Percentiles rank a stretch among this genome's conserved stretches.
phyloP scores from a whole-genome alignment of 352 stramenopile genomes.

The Thalassiosira mediterranea region DNA sequence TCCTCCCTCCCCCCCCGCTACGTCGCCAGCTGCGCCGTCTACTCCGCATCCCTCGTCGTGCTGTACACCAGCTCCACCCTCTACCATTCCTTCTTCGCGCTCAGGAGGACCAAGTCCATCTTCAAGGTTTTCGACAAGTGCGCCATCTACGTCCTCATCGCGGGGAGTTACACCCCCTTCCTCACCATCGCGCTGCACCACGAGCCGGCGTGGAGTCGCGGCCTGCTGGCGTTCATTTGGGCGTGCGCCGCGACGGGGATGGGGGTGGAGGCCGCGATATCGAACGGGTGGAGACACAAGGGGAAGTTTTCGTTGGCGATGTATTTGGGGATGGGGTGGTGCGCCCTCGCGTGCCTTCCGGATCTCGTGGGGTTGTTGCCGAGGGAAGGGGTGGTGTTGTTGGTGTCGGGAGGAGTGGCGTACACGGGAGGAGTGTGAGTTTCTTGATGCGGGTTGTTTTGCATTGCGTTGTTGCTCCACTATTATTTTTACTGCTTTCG shows the following conservation, averaged over 20 bases:
- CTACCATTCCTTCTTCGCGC: conserved; percentile 82
- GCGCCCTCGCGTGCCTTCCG: conserved; percentile 58
- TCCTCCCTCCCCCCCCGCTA: conserved; percentile 37
- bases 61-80: conserved; percentile 77
- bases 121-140: conserved; percentile 78
- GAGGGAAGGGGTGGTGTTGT: conserved; percentile 36
- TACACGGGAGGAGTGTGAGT: conserved; percentile 78
- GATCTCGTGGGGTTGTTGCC: conserved; percentile 58
- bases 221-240: conserved; percentile 75
- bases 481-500: too few species aligned
- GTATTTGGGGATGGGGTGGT: conserved; percentile 83
- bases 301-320: conserved; percentile 66
- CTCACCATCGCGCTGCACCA: conserved; percentile 69
- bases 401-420: conserved; percentile 70
- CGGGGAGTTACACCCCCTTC: conserved; percentile 81
- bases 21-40: conserved; percentile 60
- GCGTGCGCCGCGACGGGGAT: conserved; percentile 65
- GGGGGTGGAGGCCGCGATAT: conserved; percentile 58
- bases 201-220: conserved; percentile 39
- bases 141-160: conserved; percentile 84
- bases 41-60: conserved; percentile 65
- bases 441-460: too few species aligned
- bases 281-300: conserved; percentile 66
- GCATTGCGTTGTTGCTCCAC: too few species aligned
- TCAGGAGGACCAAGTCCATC: conserved; percentile 64